Percentiles rank a stretch among this genome's conserved stretches.
These are phyloP conservation scores for Mimosa pudica DNA, from an alignment of 306 rosid species.

Conservation along the genomic window DNA sequence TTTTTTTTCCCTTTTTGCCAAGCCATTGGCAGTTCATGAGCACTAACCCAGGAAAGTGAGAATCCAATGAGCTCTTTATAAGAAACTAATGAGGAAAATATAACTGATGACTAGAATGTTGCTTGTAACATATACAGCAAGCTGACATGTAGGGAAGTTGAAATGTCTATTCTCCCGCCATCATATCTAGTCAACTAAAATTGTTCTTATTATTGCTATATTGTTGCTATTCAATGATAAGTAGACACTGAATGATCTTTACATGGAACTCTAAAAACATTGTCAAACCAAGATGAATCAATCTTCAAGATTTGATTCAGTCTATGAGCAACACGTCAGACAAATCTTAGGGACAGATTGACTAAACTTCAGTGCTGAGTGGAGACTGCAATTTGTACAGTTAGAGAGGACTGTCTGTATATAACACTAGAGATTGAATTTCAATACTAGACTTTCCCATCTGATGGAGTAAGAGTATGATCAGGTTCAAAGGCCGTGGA, in stretches of 20 bases:
- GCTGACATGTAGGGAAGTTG: constrained; percentile 27
- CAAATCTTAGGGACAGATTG: constrained; percentile 11
- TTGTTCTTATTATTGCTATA: constrained; percentile 29
- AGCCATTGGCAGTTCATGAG: no score
- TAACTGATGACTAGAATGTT: not conserved
- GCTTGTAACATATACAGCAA: constrained; percentile 9
- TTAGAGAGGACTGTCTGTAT: constrained; percentile 4
- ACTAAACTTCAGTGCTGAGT: constrained; percentile 26
- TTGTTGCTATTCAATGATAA: constrained; percentile 26
- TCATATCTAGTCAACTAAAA: constrained; percentile 28
- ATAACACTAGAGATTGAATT: constrained; percentile 1
- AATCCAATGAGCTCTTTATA: no score
- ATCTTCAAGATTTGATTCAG: constrained; percentile 14
- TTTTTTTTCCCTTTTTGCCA: no score
- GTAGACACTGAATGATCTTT: not conserved
- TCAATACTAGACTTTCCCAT: constrained; percentile 60
- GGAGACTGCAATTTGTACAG: constrained; percentile 34
- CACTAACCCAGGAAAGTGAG: no score
- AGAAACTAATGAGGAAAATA: constrained; percentile 9
- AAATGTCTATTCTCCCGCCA: constrained; percentile 26
- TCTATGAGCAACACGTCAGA: constrained; percentile 28
- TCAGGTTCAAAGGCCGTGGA: constrained; percentile 40
- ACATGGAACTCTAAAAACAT: constrained; percentile 6
- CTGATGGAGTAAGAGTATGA: constrained; percentile 44
- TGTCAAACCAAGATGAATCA: constrained; percentile 17